A percentile compares a stretch with the other conserved stretches of the same genome.
phyloP scores from a whole-genome alignment of 1,284 basidiomycete genomes.

The Ustilago lituana region DNA sequence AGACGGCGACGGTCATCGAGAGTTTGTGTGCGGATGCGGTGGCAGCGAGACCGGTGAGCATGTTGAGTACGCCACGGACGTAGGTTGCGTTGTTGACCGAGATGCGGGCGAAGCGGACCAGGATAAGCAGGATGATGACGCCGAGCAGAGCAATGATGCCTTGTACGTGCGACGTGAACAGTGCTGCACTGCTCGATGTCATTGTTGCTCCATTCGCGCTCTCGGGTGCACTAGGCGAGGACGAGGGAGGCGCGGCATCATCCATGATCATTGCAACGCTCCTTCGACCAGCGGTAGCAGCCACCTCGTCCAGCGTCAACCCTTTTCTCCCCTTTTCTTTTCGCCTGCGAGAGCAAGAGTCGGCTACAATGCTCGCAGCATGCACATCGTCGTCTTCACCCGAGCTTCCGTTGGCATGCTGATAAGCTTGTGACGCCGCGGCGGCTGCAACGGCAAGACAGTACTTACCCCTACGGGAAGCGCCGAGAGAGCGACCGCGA shows the following conservation, averaged over 20 bases:
- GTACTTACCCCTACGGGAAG: constrained; percentile 32
- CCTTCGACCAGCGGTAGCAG: constrained; percentile 27
- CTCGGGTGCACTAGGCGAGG: not conserved
- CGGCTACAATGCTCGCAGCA: constrained; percentile 19
- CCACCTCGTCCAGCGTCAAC: constrained; percentile 20
- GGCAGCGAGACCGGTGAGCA: constrained; percentile 45
- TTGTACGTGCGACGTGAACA: constrained; percentile 39
- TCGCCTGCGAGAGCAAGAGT: not conserved
- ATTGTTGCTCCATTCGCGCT: not conserved
- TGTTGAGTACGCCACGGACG: constrained; percentile 42
- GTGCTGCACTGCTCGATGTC: constrained; percentile 9
- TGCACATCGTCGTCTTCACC: constrained; percentile 16
- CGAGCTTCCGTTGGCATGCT: not conserved
- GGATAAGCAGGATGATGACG: constrained; percentile 45
- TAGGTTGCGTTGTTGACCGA: constrained; percentile 38
- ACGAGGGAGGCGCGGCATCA: constrained; percentile 8
- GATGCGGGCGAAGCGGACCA: constrained; percentile 30
- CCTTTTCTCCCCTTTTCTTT: constrained; percentile 1
- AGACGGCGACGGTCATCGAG: constrained; percentile 43
- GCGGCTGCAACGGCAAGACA: constrained; percentile 31
- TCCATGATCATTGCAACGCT: constrained; percentile 48
- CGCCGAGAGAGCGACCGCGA: constrained; percentile 29
- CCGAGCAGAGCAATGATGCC: constrained; percentile 41
- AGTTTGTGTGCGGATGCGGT: constrained; percentile 44
- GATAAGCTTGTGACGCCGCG: constrained; percentile 5